phyloP scores from a whole-genome alignment of 1,284 basidiomycete species.

The Sporisorium scitamineum region DNA sequence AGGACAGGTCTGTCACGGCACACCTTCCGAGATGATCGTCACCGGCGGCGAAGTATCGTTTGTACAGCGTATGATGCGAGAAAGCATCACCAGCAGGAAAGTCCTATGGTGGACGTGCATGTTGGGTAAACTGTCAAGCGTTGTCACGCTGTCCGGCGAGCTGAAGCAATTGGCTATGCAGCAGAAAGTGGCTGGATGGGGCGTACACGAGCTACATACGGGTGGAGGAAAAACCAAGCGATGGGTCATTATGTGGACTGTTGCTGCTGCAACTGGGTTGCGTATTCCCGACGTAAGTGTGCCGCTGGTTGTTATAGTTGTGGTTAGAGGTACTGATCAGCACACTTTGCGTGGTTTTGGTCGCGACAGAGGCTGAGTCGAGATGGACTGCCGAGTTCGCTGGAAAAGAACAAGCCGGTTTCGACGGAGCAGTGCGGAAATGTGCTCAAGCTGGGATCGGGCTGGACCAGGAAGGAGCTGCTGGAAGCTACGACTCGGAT shows the following conservation, averaged over 20 bases:
- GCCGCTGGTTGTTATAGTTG: no score
- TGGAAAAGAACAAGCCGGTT: conserved; percentile 2
- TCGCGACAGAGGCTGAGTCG: conserved; percentile 2
- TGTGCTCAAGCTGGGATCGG: conserved; percentile 11
- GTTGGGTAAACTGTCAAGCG: conserved; percentile 84
- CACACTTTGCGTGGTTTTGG: neutral
- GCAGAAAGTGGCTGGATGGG: conserved; percentile 78
- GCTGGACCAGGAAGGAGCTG: conserved; percentile 26
- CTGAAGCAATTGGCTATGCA: conserved; percentile 71
- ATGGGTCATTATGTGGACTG: conserved; percentile 85
- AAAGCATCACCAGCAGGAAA: conserved; percentile 75
- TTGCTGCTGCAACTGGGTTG: neutral
- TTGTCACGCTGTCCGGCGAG: conserved; percentile 75
- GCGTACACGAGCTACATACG: conserved; percentile 80
- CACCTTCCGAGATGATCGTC: conserved; percentile 85
- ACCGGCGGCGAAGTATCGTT: conserved; percentile 85
- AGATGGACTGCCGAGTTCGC: neutral
- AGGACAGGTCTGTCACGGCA: conserved; percentile 74
- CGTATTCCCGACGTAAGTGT: conserved; percentile 28
- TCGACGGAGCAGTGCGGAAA: conserved; percentile 10
- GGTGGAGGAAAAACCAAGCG: conserved; percentile 81
- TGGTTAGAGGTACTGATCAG: neutral
- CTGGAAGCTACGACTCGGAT: neutral
- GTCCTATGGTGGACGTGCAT: conserved; percentile 86
- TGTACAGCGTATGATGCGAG: conserved; percentile 80